Base-by-base conservation (phyloP, 306 rosid genomes). In the Inga oerstediana region DNA sequence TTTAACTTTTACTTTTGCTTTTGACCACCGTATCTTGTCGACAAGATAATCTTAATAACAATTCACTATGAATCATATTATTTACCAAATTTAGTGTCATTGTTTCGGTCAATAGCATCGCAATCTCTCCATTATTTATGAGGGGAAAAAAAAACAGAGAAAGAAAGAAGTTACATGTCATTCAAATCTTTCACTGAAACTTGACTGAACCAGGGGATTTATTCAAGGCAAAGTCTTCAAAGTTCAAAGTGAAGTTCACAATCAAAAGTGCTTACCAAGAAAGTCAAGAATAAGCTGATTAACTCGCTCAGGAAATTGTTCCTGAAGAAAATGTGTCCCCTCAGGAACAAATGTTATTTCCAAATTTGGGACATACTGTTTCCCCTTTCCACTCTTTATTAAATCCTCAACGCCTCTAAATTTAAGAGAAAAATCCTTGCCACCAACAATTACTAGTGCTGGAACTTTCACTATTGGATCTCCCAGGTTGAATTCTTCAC, bases 261-360 rank as follows among this genome's bases (percentile, higher is more conserved):
- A 13, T 87, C 84, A 85, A 5, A 32, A 30, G 81, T 84, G 88
- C 81, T 86, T 86, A 35, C 61, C 4, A 34, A 91, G 83, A 80
- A 84, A 91, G 80, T 79, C 62, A 79, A 89, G 77, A 56, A 91
- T 79, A 1, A 86, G 90, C 83, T 86, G 86, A 84, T 87, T 91
- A n/a, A 89, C 88, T 83, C 70, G 88, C 12, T 85, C 91, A 20
- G 94, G 94, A 5, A 74, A 86, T 61, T 91, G 92, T 82, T 89
- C 94, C 52, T 91, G 92, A 74, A 85, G 90, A 81, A 91, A 91
- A 86, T 91, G 94, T 24, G 88, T 87, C 76, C 94, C 94, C 75
- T 87, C 89, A 0, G 85, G 88, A 76, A 89, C 66, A 37, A 77
- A 78, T 71, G 69, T 61, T 52, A 91, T 85, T 79, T 87, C 91